Conservation (phyloP, 2,329 filamentous ascomycete species). For the Ilyonectria robusta region DNA sequence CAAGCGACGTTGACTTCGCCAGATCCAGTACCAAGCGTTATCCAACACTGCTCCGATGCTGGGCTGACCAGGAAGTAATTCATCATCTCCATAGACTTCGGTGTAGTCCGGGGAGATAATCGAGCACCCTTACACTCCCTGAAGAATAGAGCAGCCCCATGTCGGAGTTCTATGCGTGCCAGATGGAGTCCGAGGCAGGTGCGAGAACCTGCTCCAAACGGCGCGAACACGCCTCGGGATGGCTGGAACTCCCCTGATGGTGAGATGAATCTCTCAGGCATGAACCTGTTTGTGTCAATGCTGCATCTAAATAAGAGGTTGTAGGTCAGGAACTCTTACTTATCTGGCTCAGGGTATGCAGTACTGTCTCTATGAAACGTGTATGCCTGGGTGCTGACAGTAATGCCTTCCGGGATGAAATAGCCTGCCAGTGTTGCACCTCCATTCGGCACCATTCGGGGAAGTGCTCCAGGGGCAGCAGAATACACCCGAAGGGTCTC, state of each 20-base stretch:
- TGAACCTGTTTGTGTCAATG: not conserved
- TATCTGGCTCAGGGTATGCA: not conserved
- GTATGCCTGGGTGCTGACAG: slow-evolving; percentile 59
- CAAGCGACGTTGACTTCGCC: not conserved
- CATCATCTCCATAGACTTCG: not conserved
- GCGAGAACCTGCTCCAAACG: slow-evolving; percentile 6
- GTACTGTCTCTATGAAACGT: slow-evolving; percentile 56
- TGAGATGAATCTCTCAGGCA: slow-evolving; percentile 1
- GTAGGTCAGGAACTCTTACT: not conserved
- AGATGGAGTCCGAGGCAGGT: slow-evolving; percentile 15
- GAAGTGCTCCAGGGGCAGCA: slow-evolving; percentile 57
- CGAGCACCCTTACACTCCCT: not conserved
- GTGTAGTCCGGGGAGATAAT: not conserved
- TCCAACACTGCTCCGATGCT: not conserved
- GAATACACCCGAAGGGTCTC: slow-evolving; percentile 62
- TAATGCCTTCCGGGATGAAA: slow-evolving; percentile 56
- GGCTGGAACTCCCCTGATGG: not conserved
- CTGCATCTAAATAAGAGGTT: not conserved
- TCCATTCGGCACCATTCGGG: slow-evolving; percentile 55
- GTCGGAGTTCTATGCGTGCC: slow-evolving; percentile 9
- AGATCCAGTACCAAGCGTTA: not conserved
- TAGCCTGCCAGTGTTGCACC: slow-evolving; percentile 57
- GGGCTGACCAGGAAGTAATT: not conserved
- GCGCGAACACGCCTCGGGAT: not conserved
- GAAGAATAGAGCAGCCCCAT: slow-evolving; percentile 3